Evolutionary conservation across 768 basidiomycete genomes (phyloP).

Genomic region (Hygrophorus russula): DNA sequence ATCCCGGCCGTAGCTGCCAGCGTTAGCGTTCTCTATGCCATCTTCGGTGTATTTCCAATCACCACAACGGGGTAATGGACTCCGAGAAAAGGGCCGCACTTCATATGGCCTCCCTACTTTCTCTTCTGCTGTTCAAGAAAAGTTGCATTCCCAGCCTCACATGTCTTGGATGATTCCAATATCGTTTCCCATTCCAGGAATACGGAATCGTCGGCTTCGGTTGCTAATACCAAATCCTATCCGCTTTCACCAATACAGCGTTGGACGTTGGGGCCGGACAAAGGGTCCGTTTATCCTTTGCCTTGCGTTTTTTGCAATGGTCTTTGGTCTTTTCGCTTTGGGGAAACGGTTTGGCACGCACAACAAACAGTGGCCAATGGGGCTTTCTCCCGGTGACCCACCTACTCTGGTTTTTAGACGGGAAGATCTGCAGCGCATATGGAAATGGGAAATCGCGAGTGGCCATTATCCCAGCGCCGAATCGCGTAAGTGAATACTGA

Average conservation of each 20-base stretch:
- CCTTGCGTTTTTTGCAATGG: constrained; percentile 29
- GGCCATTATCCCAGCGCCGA: constrained; percentile 88
- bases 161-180: constrained; percentile 47
- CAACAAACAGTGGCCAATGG: constrained; percentile 51
- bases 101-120: constrained; percentile 23
- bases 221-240: constrained; percentile 50
- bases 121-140: constrained; percentile 56
- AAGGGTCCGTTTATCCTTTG: constrained; percentile 44
- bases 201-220: constrained; percentile 42
- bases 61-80: constrained; percentile 34
- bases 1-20: no score
- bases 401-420: constrained; percentile 66
- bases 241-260: constrained; percentile 44
- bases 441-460: constrained; percentile 90
- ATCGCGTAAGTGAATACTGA: constrained; percentile 41
- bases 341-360: constrained; percentile 49
- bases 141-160: constrained; percentile 38
- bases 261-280: constrained; percentile 47
- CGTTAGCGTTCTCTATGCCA: constrained; percentile 22
- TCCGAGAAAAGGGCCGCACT: constrained; percentile 21
- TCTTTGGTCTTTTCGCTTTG: constrained; percentile 51
- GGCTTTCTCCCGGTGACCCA: constrained; percentile 39
- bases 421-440: constrained; percentile 80
- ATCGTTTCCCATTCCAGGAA: constrained; percentile 48
- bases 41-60: constrained; percentile 37